These are phyloP conservation scores for Colletotrichum lupini DNA, from an alignment of 2,329 filamentous ascomycete species.

Conservation along the genomic window DNA sequence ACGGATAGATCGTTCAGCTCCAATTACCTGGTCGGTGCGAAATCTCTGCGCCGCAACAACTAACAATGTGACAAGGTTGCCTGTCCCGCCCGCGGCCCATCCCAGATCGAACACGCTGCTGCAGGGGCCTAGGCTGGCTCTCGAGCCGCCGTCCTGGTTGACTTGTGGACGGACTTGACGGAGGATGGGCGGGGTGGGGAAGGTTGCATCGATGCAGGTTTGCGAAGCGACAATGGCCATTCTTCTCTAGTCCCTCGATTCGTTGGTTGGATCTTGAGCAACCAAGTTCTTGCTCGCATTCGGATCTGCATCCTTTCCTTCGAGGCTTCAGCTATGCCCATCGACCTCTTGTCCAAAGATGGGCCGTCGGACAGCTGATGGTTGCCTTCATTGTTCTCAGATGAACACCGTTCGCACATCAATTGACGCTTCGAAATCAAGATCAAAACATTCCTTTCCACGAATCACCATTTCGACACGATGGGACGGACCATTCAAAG, in stretches of 20 bases:
- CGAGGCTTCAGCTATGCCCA: not conserved
- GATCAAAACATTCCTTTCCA: not conserved
- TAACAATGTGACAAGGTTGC: not conserved
- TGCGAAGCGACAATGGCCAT: not conserved
- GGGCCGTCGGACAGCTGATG: not conserved
- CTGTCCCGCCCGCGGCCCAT: not conserved
- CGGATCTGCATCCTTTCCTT: not conserved
- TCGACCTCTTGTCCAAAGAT: not conserved
- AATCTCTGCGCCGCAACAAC: not conserved
- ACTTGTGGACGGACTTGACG: not conserved
- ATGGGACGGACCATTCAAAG: not conserved
- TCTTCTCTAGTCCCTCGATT: constrained; percentile 39
- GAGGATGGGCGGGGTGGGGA: constrained; percentile 37
- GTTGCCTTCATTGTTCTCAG: not conserved
- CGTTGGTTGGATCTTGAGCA: constrained; percentile 28
- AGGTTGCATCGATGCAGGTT: constrained; percentile 39
- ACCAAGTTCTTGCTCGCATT: not conserved
- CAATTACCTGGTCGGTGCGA: not conserved
- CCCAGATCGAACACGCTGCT: not conserved
- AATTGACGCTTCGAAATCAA: not conserved
- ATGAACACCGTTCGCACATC: not conserved
- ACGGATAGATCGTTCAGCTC: not conserved
- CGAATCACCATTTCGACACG: not conserved
- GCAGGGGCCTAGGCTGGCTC: not conserved
- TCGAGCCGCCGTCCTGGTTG: not conserved